phyloP scores from a whole-genome alignment of 805 yeast species.

The Candida ulmi region DNA sequence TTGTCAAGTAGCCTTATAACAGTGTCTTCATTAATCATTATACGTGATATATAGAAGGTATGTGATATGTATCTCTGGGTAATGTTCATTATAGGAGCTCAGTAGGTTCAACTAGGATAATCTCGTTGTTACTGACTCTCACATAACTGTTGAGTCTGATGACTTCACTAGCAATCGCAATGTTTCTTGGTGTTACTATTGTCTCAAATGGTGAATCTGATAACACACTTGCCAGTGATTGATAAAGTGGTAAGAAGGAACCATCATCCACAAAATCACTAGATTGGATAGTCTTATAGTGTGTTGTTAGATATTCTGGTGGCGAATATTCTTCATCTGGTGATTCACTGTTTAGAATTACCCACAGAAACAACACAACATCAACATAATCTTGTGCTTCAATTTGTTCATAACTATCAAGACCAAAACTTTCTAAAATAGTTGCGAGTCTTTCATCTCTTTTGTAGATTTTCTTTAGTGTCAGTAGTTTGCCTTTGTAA shows the following conservation, averaged over 20 bases:
- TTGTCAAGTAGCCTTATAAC: too few species aligned
- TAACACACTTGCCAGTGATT: neutral
- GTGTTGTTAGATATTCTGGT: neutral
- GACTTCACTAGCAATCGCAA: neutral
- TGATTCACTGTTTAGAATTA: slow-evolving; percentile 1
- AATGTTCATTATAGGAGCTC: too few species aligned
- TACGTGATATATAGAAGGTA: too few species aligned
- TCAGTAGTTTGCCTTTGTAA: slow-evolving; percentile 37
- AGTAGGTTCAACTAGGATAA: slow-evolving; percentile 1
- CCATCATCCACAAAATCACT: neutral
- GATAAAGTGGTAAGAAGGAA: neutral
- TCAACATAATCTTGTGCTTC: slow-evolving; percentile 38
- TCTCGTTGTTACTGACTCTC: slow-evolving; percentile 1
- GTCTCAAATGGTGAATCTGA: neutral
- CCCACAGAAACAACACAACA: slow-evolving; percentile 13
- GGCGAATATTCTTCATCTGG: neutral
- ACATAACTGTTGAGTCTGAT: neutral
- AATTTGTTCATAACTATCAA: slow-evolving; percentile 39
- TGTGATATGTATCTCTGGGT: too few species aligned
- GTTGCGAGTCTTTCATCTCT: slow-evolving; percentile 44
- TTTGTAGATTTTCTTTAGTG: slow-evolving; percentile 47
- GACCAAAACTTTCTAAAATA: slow-evolving; percentile 44
- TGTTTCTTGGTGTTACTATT: neutral
- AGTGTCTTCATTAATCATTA: too few species aligned
- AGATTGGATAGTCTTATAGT: neutral